Base-by-base conservation (phyloP, 768 basidiomycete genomes). In the Gloeopeniophorella convolvens region DNA sequence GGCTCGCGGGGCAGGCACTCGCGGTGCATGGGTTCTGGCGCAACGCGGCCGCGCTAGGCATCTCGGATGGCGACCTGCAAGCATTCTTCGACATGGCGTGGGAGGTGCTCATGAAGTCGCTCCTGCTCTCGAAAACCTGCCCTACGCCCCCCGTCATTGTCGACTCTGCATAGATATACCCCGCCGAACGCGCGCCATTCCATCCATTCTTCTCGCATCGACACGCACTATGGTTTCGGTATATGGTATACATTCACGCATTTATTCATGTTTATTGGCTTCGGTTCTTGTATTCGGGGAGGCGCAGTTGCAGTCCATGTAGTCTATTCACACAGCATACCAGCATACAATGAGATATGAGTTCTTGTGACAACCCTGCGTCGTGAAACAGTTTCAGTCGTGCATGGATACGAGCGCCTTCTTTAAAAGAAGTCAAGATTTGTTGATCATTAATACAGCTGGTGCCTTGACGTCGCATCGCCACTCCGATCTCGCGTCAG, bases 1-100 rank as follows among this genome's bases (percentile, higher is more conserved):
- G 57, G 0, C 66, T 77, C 37, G 64, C 76, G 54, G 42, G 51
- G 13, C 67, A 70, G 51, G 60, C 69, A 12, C 63, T 62, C 50
- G 49, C 50, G 5, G 60, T 75, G 37, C 69, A 74, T 50, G 76
- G 75, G 12, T 58, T 79, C 8, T 80, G 78, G 78, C 68, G 70
- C 33, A 78, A 78, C 57, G 72, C 62, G 4, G 72, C 70, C 51
- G 69, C 69, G 10, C 64, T 80, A 24, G 78, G 78, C 31, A 71
- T 80, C 54, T 68, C 68, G 56, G 78, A 80, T 55, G 56, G 59
- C 36, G 62, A 62, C 28, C 66, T 79, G 13, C 79, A 76, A 70
- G 68, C 66, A 26, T 66, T 70, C 16, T 64, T 78, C 32, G 75
- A 79, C 47, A 61, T 72, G 28, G 72, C 74, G 8, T 79, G 77